These are phyloP conservation scores for Fusarium lateritium DNA, from an alignment of 2,329 filamentous ascomycete species.

Conservation along the genomic window DNA sequence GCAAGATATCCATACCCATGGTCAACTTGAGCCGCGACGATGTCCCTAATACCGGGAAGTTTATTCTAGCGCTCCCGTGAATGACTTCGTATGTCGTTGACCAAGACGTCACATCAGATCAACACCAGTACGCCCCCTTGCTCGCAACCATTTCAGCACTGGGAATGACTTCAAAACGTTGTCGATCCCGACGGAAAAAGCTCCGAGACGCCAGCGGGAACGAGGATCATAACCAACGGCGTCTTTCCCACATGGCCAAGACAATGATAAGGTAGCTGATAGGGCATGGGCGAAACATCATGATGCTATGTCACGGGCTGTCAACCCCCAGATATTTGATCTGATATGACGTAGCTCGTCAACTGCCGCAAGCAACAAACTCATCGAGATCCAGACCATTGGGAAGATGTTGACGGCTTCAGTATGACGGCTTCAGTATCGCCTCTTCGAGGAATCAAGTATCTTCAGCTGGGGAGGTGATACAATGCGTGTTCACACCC, in stretches of 20 bases:
- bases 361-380: neutral
- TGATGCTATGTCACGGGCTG: conserved; percentile 26
- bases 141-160: neutral
- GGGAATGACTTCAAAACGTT: conserved; percentile 25
- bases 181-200: conserved; percentile 20
- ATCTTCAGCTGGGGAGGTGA: conserved; percentile 3
- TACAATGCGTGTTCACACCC: neutral
- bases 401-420: conserved; percentile 17
- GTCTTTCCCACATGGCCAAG: conserved; percentile 4
- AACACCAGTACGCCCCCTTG: conserved; percentile 8
- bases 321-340: conserved; percentile 22
- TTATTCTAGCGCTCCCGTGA: conserved; percentile 38
- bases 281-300: conserved; percentile 18
- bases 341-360: conserved; percentile 36
- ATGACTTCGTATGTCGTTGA: conserved; percentile 11
- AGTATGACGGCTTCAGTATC: conserved; percentile 17
- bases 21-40: conserved; percentile 20
- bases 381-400: conserved; percentile 31
- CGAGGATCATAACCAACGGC: neutral
- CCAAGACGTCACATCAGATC: conserved; percentile 27
- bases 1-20: conserved; percentile 1
- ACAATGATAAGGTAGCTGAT: conserved; percentile 1
- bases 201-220: neutral
- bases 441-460: conserved; percentile 14
- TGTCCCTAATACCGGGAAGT: conserved; percentile 10